Evolutionary conservation across 2,329 filamentous ascomycete species (phyloP), one percentile per base, ranked within the genome.

Genomic region (Juglanconis oblonga): DNA sequence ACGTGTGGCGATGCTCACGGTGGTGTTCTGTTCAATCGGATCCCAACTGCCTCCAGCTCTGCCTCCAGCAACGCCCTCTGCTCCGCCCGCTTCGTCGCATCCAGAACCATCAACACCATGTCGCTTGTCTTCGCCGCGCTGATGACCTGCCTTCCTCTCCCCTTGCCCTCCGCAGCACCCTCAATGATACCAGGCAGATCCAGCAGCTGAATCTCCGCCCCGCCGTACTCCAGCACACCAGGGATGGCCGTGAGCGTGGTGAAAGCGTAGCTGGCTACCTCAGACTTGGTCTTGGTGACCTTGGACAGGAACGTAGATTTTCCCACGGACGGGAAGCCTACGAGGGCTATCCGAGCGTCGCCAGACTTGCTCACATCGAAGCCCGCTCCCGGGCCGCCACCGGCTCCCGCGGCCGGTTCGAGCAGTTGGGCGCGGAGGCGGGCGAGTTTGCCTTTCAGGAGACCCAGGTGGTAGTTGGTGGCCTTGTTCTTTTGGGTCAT

Each of bases 281-380:
- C 94, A 54, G 92, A 97, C 71, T 92, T 92, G 44, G 96, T 99
- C 78, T 97, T 98, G 53, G 95, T 99, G 73, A 99, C 96, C 72
- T 98, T 97, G 52, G 93, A 97, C n/a, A 99, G 75, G 72, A 99
- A 98, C 0, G 95, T 99, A 2, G 95, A 99, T 79, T 99, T 99
- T 73, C 95, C 95, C 55, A 99, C 95, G 0, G 96, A 99, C 0
- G 96, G 95, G 69, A 99, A 99, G n/a, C 95, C 95, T 57, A 99
- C 96, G 2, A 99, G 86, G 1, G 96, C 92, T 77, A 99, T 98
- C 70, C 95, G 87, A 13, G 95, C 95, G 80, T 99, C 95, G 64
- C 95, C 95, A 66, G 89, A 94, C 77, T 99, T 99, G 74, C 90
- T 95, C 47, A 99, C 95, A 71, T 94, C 90, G 74, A 96, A 99